A percentile compares a stretch with the other conserved stretches of the same genome.
Evolutionary conservation across 2,329 filamentous ascomycete species (phyloP).

Genomic region (Trichophaea hybrida): DNA sequence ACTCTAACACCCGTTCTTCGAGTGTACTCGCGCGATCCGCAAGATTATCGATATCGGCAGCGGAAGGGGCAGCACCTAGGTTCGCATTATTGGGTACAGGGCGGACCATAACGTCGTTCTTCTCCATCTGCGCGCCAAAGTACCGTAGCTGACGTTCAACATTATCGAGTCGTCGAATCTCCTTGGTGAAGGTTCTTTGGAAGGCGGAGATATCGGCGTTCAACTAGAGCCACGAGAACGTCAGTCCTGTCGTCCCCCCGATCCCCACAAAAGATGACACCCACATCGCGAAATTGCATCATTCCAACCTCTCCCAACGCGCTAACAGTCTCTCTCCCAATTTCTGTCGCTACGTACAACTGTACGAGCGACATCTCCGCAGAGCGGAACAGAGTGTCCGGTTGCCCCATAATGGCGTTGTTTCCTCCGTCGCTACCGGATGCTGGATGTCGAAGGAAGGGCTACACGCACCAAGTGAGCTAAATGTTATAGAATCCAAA

Average conservation of each 20-base stretch:
- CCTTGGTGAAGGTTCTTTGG: conserved; percentile 92
- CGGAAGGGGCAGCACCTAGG: conserved; percentile 71
- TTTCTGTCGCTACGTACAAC: conserved; percentile 98
- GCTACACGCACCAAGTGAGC: too few relatives aligned
- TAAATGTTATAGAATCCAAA: too few relatives aligned
- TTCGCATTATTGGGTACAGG: conserved; percentile 85
- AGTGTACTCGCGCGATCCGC: conserved; percentile 82
- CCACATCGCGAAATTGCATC: conserved; percentile 93
- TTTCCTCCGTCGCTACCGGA: background rate
- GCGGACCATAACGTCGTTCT: conserved; percentile 68
- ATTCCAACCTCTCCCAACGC: conserved; percentile 89
- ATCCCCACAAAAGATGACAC: conserved; percentile 29
- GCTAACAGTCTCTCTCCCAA: conserved; percentile 92
- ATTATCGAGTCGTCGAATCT: conserved; percentile 94
- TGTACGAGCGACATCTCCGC: conserved; percentile 99
- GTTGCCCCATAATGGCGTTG: conserved; percentile 43
- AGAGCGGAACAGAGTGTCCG: conserved; percentile 98
- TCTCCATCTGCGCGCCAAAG: conserved; percentile 92
- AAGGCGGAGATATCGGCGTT: conserved; percentile 89
- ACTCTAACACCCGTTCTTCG: conserved; percentile 75
- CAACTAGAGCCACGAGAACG: conserved; percentile 43
- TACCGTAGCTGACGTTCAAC: conserved; percentile 94
- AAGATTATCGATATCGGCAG: conserved; percentile 91
- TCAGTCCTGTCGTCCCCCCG: background rate
- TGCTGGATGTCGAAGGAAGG: too few relatives aligned